phyloP scores from a whole-genome alignment of 768 basidiomycete species.

The Naganishia vishniacii region DNA sequence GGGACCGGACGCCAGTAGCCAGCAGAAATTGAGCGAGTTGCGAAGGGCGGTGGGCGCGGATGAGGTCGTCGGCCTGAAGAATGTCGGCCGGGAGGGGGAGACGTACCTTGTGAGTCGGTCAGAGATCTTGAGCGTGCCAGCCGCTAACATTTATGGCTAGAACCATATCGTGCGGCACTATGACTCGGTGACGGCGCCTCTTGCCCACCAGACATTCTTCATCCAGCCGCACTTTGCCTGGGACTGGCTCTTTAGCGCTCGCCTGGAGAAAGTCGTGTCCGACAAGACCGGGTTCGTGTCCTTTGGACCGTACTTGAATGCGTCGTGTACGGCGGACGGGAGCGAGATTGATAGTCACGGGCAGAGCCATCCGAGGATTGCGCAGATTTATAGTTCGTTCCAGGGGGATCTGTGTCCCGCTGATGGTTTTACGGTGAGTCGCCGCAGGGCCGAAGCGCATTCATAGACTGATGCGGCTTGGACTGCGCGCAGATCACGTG shows the following conservation, averaged over 20 bases:
- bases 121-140: background rate
- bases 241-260: slow-evolving; percentile 38
- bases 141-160: slow-evolving; percentile 11
- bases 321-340: slow-evolving; percentile 30
- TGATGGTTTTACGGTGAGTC: slow-evolving; percentile 28
- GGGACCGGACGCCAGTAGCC: slow-evolving; percentile 20
- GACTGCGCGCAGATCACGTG: slow-evolving; percentile 38
- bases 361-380: slow-evolving; percentile 38
- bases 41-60: slow-evolving; percentile 29
- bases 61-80: slow-evolving; percentile 39
- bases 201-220: slow-evolving; percentile 46
- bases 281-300: slow-evolving; percentile 41
- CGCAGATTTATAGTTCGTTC: slow-evolving; percentile 45
- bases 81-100: slow-evolving; percentile 46
- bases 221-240: slow-evolving; percentile 48
- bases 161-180: slow-evolving; percentile 44
- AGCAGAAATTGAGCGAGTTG: slow-evolving; percentile 27
- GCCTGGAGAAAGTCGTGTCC: slow-evolving; percentile 30
- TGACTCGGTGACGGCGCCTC: slow-evolving; percentile 26
- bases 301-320: slow-evolving; percentile 42
- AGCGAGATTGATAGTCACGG: slow-evolving; percentile 37
- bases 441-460: background rate
- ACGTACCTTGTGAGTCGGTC: slow-evolving; percentile 44
- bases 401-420: slow-evolving; percentile 39
- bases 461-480: background rate